Percentiles rank a stretch among this genome's conserved stretches.
Conservation (phyloP, 2,329 filamentous ascomycete genomes). For the Lasiodiplodia theobromae region DNA sequence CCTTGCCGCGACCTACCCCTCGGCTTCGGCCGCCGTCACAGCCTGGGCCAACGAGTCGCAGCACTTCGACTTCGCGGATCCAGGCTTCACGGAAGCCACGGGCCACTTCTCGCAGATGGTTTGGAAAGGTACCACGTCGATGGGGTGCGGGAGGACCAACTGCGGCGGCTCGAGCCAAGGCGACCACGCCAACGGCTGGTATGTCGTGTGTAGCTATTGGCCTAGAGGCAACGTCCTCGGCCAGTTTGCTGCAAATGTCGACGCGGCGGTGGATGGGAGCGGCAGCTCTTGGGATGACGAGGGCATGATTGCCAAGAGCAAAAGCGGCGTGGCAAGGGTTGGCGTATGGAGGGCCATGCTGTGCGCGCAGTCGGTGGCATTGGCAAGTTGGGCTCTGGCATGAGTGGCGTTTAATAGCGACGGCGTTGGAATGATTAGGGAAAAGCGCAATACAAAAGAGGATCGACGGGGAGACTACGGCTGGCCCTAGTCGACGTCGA, state of each 20-base stretch:
- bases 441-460: too few species aligned
- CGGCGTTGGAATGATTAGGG: neutral
- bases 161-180: conserved; percentile 32
- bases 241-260: conserved; percentile 44
- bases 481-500: neutral
- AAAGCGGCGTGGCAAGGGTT: neutral
- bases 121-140: conserved; percentile 36
- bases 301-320: conserved; percentile 16
- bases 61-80: conserved; percentile 65
- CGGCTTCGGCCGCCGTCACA: conserved; percentile 65
- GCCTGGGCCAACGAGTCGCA: conserved; percentile 70
- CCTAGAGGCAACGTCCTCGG: conserved; percentile 48
- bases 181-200: conserved; percentile 18
- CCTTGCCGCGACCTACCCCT: conserved; percentile 70
- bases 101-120: conserved; percentile 43
- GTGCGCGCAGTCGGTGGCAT: neutral
- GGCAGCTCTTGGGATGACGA: conserved; percentile 12
- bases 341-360: neutral
- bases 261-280: conserved; percentile 29
- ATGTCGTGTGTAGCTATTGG: conserved; percentile 47
- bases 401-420: neutral
- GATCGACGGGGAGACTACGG: too few species aligned
- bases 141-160: conserved; percentile 37
- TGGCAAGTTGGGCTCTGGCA: neutral
- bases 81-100: conserved; percentile 55